Base-by-base conservation (phyloP, 148 eudicot genomes). In the Drosera capensis region DNA sequence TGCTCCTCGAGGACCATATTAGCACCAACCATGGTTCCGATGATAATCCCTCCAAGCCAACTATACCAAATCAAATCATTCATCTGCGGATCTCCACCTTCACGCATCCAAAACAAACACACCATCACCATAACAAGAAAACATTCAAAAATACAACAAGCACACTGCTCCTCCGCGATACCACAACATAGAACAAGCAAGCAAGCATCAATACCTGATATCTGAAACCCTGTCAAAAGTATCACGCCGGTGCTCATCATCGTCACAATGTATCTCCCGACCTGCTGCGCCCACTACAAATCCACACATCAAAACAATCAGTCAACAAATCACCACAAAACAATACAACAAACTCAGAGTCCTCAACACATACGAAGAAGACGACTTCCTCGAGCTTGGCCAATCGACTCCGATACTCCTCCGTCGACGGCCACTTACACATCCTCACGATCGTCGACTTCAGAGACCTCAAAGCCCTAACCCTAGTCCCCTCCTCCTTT, bases 11-110 rank as follows among this genome's bases (percentile, higher is more conserved):
- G 54, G 23, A 90, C 99, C 93, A 85, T 75, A 59, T 90, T 90
- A 38, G 95, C 65, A 46, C 99, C 99, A 13, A 90, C 80, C 99
- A 90, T 85, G n/a, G 99, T 81, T 18, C 99, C 99, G 38, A 90
- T 90, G 25, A 85, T 79, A 40, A 90, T 55, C 55, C 99, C 99
- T 54, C 99, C 99, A 50, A 90, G 88, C 99, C 99, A 90, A 63
- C 99, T 90, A 65, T 90, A 90, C 99, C 99, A 90, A 54, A 90
- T 68, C 75, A 90, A 68, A 58, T 60, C 77, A 72, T 80, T 65
- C 99, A 90, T 67, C 67, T 85, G 88, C 26, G 70, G 59, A 43
- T 82, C 85, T 19, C 87, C 93, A 45, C 95, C 99, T 90, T 55
- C 42, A 60, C 11, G 64, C 52, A 23, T 55, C 14, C 19, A 17